phyloP scores from a whole-genome alignment of 2,329 filamentous ascomycete genomes.

The Nemania diffusa region DNA sequence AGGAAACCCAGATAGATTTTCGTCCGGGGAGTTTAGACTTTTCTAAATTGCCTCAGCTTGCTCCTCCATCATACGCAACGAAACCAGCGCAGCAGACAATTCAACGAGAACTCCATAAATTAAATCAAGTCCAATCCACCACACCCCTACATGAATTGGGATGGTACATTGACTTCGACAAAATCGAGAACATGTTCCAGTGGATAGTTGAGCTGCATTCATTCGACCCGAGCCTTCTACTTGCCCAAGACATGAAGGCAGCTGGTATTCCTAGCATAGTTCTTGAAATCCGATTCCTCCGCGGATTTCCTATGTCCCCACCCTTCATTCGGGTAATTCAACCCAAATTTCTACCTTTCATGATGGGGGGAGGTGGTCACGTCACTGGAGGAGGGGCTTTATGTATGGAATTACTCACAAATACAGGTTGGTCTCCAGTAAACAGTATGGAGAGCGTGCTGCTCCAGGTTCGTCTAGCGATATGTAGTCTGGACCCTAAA shows the following conservation, averaged over 20 bases:
- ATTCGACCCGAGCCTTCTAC: conserved; percentile 74
- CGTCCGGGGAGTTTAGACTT: conserved; percentile 73
- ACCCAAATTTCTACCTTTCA: conserved; percentile 80
- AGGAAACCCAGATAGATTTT: conserved; percentile 59
- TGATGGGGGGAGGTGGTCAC: conserved; percentile 81
- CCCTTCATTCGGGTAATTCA: conserved; percentile 87
- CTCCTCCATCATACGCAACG: conserved; percentile 73
- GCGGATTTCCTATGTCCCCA: conserved; percentile 79
- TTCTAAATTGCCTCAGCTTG: conserved; percentile 70
- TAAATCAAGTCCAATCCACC: conserved; percentile 71
- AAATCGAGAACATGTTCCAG: conserved; percentile 81
- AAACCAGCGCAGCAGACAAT: conserved; percentile 69
- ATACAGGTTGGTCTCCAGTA: conserved; percentile 80
- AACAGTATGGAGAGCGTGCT: conserved; percentile 81
- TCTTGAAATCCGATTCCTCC: conserved; percentile 82
- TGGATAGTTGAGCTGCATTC: conserved; percentile 93
- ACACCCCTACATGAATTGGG: conserved; percentile 74
- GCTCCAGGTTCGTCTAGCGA: conserved; percentile 81
- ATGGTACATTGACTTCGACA: conserved; percentile 80
- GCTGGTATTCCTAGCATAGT: conserved; percentile 74
- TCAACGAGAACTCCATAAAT: conserved; percentile 69
- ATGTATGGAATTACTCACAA: conserved; percentile 85
- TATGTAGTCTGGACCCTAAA: conserved; percentile 72
- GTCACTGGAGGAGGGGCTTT: conserved; percentile 86
- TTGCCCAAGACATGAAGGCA: conserved; percentile 78